A percentile compares a stretch with the other conserved stretches of the same genome.
phyloP scores from a whole-genome alignment of 169 alveolate genomes.

The Theileria parva region DNA sequence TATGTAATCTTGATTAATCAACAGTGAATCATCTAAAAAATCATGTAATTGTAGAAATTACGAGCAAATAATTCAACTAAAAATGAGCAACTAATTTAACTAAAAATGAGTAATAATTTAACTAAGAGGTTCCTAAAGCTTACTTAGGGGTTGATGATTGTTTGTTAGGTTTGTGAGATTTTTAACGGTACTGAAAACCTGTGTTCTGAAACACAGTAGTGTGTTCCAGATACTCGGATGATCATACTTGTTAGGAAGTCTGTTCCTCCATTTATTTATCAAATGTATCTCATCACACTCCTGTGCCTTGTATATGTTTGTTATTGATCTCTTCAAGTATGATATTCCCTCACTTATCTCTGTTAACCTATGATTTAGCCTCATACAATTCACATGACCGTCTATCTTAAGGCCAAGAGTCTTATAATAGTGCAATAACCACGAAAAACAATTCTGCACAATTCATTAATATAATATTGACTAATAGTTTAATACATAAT shows the following conservation, averaged over 20 bases:
- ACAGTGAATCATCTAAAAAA: neutral
- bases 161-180: constrained; percentile 2
- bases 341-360: constrained; percentile 57
- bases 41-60: neutral
- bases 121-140: too few relatives aligned
- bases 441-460: neutral
- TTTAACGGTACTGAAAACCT: constrained; percentile 52
- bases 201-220: constrained; percentile 70
- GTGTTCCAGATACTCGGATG: constrained; percentile 70
- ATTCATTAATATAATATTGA: neutral
- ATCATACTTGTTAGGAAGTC: constrained; percentile 68
- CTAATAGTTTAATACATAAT: neutral
- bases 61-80: neutral
- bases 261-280: constrained; percentile 69
- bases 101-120: too few relatives aligned
- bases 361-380: constrained; percentile 38
- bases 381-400: constrained; percentile 40
- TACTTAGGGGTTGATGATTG: constrained; percentile 1
- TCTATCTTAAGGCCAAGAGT: neutral
- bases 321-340: constrained; percentile 29
- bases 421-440: constrained; percentile 6
- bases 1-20: constrained; percentile 66
- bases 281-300: constrained; percentile 20
- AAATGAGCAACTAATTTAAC: neutral
- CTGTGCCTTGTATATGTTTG: constrained; percentile 1